A percentile compares a stretch with the other conserved stretches of the same genome.
Evolutionary conservation across 208 protist species (phyloP).

Genomic region (Plasmodiophora brassicae): DNA sequence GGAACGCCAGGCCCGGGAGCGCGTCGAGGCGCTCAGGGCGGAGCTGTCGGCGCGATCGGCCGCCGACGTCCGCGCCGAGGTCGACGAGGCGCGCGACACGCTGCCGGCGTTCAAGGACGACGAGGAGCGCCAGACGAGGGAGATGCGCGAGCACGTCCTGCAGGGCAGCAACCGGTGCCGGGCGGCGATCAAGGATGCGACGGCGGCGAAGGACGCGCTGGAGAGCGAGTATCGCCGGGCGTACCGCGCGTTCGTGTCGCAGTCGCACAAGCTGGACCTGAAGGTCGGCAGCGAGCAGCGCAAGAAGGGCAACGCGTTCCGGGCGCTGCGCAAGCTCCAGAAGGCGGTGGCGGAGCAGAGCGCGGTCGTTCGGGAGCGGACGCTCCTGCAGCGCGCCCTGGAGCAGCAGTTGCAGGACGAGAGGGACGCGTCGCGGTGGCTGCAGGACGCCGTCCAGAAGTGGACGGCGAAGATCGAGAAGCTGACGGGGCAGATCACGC

Average conservation of each 20-base stretch:
- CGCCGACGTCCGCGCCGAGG: not conserved
- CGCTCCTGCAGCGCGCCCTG: not conserved
- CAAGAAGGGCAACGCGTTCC: slow-evolving; percentile 15
- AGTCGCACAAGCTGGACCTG: not conserved
- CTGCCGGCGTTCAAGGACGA: not conserved
- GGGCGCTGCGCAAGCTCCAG: not conserved
- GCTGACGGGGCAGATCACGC: not conserved
- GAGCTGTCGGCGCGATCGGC: not conserved
- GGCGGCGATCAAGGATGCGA: not conserved
- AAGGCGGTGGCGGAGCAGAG: not conserved
- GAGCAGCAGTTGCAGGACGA: not conserved
- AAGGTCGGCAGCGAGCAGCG: slow-evolving; percentile 19
- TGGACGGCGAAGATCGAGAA: not conserved
- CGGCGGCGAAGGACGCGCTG: not conserved
- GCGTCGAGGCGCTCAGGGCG: not conserved
- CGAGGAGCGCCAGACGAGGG: not conserved
- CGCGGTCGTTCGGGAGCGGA: not conserved
- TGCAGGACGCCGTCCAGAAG: not conserved
- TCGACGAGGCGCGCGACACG: not conserved
- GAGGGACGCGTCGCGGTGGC: not conserved
- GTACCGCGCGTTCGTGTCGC: not conserved
- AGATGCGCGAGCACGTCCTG: not conserved
- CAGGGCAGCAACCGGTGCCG: not conserved
- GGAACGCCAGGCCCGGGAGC: not conserved
- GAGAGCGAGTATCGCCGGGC: not conserved